Evolutionary conservation across 164 flowering plant genomes (phyloP).

Genomic region (Vitis amurensis): DNA sequence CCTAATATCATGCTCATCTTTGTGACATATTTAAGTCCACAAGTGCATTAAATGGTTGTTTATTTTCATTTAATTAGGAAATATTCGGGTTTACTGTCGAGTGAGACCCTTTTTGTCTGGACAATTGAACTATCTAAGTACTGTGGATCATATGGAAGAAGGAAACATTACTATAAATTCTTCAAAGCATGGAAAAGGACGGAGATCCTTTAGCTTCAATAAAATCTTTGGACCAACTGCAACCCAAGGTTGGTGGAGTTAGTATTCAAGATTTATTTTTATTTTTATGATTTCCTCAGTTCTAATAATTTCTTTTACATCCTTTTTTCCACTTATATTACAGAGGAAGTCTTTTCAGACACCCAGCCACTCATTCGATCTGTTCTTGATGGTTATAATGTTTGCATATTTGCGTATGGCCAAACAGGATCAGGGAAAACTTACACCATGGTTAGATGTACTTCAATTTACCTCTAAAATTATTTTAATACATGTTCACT

Average conservation of each 20-base stretch:
- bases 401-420: conserved; percentile 98
- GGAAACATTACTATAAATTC: conserved; percentile 70
- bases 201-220: conserved; percentile 78
- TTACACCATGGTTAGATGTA: conserved; percentile 75
- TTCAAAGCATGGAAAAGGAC: conserved; percentile 78
- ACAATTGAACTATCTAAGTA: conserved; percentile 52
- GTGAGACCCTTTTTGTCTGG: conserved; percentile 87
- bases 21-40: background rate
- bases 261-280: background rate
- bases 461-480: background rate
- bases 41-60: background rate
- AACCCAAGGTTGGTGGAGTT: conserved; percentile 66
- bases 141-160: conserved; percentile 75
- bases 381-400: conserved; percentile 97
- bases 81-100: conserved; percentile 94
- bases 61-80: conserved; percentile 48
- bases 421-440: conserved; percentile 99
- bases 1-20: background rate
- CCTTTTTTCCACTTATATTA: conserved; percentile 14
- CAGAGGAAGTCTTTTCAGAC: conserved; percentile 95
- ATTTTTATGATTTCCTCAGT: background rate
- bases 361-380: conserved; percentile 92
- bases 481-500: background rate
- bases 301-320: background rate
- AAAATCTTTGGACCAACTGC: conserved; percentile 92